phyloP scores from a whole-genome alignment of 495 filamentous ascomycete species.

The Glarea lozoyensis region DNA sequence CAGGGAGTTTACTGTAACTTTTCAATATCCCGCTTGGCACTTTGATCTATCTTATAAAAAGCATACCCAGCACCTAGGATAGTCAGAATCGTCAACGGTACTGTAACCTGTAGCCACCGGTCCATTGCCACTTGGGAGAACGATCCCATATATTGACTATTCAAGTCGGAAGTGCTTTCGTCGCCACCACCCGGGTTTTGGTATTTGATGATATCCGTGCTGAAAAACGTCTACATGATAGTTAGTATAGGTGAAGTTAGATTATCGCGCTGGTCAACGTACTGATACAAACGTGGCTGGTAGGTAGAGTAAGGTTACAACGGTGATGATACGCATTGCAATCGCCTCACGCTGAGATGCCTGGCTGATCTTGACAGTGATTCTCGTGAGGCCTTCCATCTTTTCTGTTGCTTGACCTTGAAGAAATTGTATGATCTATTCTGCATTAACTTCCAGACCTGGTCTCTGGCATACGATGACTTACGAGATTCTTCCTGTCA shows the following conservation, averaged over 20 bases:
- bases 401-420: conserved; percentile 27
- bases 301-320: conserved; percentile 34
- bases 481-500: conserved; percentile 30
- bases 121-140: conserved; percentile 30
- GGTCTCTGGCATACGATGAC: conserved; percentile 2
- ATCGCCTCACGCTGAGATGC: conserved; percentile 27
- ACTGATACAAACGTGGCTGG: conserved; percentile 39
- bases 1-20: too few relatives aligned
- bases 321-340: conserved; percentile 31
- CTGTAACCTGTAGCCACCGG: conserved; percentile 33
- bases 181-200: conserved; percentile 18
- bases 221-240: conserved; percentile 31
- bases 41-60: too few relatives aligned
- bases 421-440: conserved; percentile 26
- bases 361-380: conserved; percentile 21
- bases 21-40: too few relatives aligned
- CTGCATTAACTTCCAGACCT: conserved; percentile 3
- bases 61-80: not conserved
- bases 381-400: too few relatives aligned
- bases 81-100: conserved; percentile 26
- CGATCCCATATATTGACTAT: too few relatives aligned
- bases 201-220: conserved; percentile 37
- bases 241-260: conserved; percentile 2
- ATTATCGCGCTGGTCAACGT: conserved; percentile 3
- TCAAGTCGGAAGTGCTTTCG: too few relatives aligned